Base-by-base conservation (phyloP, 116 monocot species). In the Posidonia oceanica region DNA sequence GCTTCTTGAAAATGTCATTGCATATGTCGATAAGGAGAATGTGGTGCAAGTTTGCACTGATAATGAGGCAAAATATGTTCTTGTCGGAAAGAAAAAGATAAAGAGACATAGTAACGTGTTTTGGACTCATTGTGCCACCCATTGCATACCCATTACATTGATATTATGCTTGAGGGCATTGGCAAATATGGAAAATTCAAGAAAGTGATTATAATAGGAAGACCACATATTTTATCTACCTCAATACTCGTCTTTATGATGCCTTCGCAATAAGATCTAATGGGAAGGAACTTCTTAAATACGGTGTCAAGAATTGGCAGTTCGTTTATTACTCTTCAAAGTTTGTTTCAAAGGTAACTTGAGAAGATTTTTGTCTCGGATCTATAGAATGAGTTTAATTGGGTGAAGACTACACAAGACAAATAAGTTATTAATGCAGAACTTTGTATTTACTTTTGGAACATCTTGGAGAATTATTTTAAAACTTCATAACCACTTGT, bases 171-270 rank as follows among this genome's bases (percentile, higher is more conserved):
- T 14, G 15, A 56, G n/a, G 55, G n/a, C 15, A 56, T 56, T 15
- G 55, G 55, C 17, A 56, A 56, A 56, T 56, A 12, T 16, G 55
- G 17, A 14, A 56, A 56, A n/a, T 56, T 56, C 15, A 56, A 56
- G 12, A 56, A 56, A n/a, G 55, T 56, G 55, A 56, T 56, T 56
- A 56, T n/a, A 56, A 56, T 56, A 16, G 55, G 55, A 56, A 56
- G n/a, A 16, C n/a, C 12, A 56, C 55, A 16, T 56, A 14, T 14
- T 7, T 56, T n/a, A 56, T 56, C 12, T 56, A 56, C 4, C 55
- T 16, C 4, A 0, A 56, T 56, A 56, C 55, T 7, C 12, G 15
- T 16, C n/a, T 56, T 4, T 2, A 56, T 56, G 55, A 56, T 56
- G 6, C 14, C 5, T 56, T 56, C 13, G 1, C n/a, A 3, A 56